These are phyloP conservation scores for Dioszegia hungarica DNA, from an alignment of 768 basidiomycete genomes.

Conservation along the genomic window DNA sequence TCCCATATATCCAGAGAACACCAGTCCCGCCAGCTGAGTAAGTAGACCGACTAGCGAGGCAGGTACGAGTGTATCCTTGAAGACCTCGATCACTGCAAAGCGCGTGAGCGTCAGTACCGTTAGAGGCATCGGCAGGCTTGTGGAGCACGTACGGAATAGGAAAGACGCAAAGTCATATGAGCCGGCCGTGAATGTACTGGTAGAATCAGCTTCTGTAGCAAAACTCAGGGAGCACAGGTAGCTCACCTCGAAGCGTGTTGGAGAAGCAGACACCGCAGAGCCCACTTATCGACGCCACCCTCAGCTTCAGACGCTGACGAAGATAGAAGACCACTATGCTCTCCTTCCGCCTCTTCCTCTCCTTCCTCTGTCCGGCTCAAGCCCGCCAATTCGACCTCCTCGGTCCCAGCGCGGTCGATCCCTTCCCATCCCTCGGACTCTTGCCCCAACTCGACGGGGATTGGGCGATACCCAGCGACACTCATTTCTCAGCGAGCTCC, in stretches of 20 bases:
- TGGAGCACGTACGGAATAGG: conserved; percentile 12
- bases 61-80: conserved; percentile 42
- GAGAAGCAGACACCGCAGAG: conserved; percentile 19
- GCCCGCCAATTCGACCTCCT: too few relatives aligned
- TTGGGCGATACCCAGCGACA: too few relatives aligned
- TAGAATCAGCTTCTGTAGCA: neutral
- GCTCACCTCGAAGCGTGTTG: conserved; percentile 29
- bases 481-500: too few relatives aligned
- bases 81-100: conserved; percentile 45
- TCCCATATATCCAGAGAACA: conserved; percentile 39
- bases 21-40: conserved; percentile 30
- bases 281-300: neutral
- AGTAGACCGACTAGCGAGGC: conserved; percentile 41
- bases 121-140: neutral
- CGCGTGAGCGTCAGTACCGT: neutral
- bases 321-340: too few relatives aligned
- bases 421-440: too few relatives aligned
- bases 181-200: conserved; percentile 19
- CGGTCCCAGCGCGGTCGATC: too few relatives aligned
- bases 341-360: too few relatives aligned
- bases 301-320: neutral
- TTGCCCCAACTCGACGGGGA: too few relatives aligned
- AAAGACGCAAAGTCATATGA: conserved; percentile 19
- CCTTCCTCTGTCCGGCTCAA: too few relatives aligned
- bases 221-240: neutral